These are phyloP conservation scores for Xylariaceae sp. DNA, from an alignment of 2,329 filamentous ascomycete species.

Conservation along the genomic window DNA sequence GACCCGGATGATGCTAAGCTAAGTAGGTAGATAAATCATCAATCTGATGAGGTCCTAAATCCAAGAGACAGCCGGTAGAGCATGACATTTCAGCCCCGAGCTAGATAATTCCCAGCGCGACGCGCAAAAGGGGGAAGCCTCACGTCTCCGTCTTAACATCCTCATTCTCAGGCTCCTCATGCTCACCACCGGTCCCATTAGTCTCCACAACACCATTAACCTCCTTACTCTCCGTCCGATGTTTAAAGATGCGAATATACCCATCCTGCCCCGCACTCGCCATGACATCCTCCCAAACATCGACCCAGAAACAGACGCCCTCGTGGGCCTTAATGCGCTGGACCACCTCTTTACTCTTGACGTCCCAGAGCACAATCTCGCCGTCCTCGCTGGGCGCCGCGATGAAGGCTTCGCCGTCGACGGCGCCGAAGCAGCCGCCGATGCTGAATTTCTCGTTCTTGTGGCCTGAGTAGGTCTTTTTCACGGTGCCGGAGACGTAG, in stretches of 20 bases:
- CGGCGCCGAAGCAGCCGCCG: conserved; percentile 74
- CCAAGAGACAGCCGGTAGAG: not conserved
- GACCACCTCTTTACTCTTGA: conserved; percentile 74
- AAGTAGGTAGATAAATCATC: not conserved
- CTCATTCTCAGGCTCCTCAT: conserved; percentile 43
- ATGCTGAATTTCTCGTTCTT: conserved; percentile 78
- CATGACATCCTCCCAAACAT: conserved; percentile 52
- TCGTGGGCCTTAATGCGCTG: conserved; percentile 55
- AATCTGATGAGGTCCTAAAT: too few species aligned
- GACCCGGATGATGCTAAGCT: not conserved
- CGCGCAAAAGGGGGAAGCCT: not conserved
- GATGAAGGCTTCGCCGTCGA: conserved; percentile 54
- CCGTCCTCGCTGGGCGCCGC: conserved; percentile 86
- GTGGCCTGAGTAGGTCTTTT: conserved; percentile 97
- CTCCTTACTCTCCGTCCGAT: conserved; percentile 14
- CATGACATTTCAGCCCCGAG: not conserved
- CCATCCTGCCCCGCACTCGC: conserved; percentile 54
- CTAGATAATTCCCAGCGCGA: not conserved
- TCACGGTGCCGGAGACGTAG: conserved; percentile 82
- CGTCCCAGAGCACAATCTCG: conserved; percentile 82
- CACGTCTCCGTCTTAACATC: conserved; percentile 37
- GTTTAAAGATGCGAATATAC: conserved; percentile 46
- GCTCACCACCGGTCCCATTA: conserved; percentile 16
- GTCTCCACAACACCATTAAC: conserved; percentile 12
- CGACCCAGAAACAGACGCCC: conserved; percentile 62